Evolutionary conservation across 768 basidiomycete species (phyloP), one percentile per base, ranked within the genome.

Genomic region (Amanita muscaria): DNA sequence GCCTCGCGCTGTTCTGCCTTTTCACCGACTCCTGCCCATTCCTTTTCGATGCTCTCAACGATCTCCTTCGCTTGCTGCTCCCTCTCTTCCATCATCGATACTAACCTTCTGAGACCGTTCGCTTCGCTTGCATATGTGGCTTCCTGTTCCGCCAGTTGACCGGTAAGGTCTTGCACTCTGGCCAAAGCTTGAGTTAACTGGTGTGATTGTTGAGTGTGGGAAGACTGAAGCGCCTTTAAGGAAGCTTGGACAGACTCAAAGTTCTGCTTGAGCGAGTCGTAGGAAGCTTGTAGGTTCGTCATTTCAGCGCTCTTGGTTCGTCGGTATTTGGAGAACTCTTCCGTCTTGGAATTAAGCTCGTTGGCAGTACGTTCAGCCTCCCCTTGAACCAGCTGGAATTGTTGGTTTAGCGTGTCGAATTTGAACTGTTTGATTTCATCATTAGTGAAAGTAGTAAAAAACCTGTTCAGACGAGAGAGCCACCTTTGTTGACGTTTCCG

Each of bases 41-140:
- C 89, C 22, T 67, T 70, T 62, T 96, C 92, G 44, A 97, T 78
- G 30, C 71, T 71, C 18, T 89, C 83, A 1, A 97, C 81, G 42
- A 90, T 78, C 16, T 76, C 73, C 65, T 88, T 87, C 16, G 88
- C 78, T 50, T 92, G 85, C 42, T 80, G 79, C 59, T 92, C 90
- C 29, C 92, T 75, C 46, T 83, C 83, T 59, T 97, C 90, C 71
- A 96, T 81, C 69, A 92, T 77, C 5, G 74, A 66, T 9, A 92
- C 82, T 14, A 96, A 69, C 23, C 90, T 73, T 47, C 77, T 76
- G 52, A 92, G 64, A 10, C 79, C 77, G 31, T 73, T 78, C 2
- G 81, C 79, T 59, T 97, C 92, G 46, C 73, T 76, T 0, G 83
- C 72, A 58, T 88, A 93, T 1, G 79, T 80, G 1, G 83, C 79